phyloP scores from a whole-genome alignment of 2,329 filamentous ascomycete genomes.

The Aaosphaeria pasadenensis region DNA sequence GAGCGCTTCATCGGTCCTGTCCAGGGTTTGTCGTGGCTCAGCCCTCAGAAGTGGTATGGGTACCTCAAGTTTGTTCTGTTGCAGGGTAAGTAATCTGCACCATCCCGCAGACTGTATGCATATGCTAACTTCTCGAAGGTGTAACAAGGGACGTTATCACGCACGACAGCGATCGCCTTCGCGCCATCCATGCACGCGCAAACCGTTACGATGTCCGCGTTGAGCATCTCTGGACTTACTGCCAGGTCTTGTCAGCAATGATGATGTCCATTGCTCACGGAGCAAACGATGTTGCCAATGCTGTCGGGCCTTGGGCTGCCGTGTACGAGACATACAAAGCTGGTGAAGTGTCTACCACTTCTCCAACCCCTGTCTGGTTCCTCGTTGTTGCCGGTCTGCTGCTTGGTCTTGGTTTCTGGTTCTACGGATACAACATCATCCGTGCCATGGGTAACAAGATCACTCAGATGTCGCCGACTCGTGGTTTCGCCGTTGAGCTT shows the following conservation, averaged over 20 bases:
- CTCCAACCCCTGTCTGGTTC: slow-evolving; percentile 59
- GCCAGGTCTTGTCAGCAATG: slow-evolving; percentile 53
- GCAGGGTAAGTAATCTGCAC: slow-evolving; percentile 17
- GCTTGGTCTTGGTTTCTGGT: slow-evolving; percentile 58
- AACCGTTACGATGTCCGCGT: slow-evolving; percentile 45
- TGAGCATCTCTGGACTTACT: slow-evolving; percentile 48
- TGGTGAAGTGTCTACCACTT: slow-evolving; percentile 44
- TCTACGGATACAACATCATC: slow-evolving; percentile 64
- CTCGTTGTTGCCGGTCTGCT: slow-evolving; percentile 53
- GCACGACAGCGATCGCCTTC: slow-evolving; percentile 39
- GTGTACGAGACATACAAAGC: slow-evolving; percentile 60
- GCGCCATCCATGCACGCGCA: slow-evolving; percentile 41
- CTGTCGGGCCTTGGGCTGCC: slow-evolving; percentile 53
- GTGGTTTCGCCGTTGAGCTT: slow-evolving; percentile 41
- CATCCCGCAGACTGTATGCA: not conserved
- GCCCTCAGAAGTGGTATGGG: slow-evolving; percentile 33
- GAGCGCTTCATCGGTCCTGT: slow-evolving; percentile 35
- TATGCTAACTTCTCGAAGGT: slow-evolving; percentile 15
- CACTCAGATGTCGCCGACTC: slow-evolving; percentile 58
- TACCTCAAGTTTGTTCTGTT: slow-evolving; percentile 46
- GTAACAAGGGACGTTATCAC: slow-evolving; percentile 42
- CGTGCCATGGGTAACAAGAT: slow-evolving; percentile 59
- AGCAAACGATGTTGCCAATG: slow-evolving; percentile 64
- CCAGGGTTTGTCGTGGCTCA: slow-evolving; percentile 24
- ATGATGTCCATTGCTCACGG: slow-evolving; percentile 72